These are phyloP conservation scores for Rutstroemia sp. DNA, from an alignment of 2,329 filamentous ascomycete species.

Conservation along the genomic window DNA sequence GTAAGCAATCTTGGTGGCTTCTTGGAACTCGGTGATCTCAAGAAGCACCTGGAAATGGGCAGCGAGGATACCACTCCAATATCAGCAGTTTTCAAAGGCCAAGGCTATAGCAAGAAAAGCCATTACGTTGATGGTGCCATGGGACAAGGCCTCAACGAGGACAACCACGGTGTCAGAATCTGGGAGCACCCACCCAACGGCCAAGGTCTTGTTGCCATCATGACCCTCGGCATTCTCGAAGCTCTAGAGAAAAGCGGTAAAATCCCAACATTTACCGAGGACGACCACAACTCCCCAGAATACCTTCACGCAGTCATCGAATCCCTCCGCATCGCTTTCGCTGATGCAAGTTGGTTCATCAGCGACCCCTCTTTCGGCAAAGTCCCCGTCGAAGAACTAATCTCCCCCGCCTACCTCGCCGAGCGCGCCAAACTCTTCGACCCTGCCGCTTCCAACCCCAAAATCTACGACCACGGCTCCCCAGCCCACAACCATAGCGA, in stretches of 20 bases:
- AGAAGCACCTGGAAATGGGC: constrained; percentile 64
- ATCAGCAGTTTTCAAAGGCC: constrained; percentile 68
- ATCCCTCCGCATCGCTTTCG: constrained; percentile 79
- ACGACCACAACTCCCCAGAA: constrained; percentile 73
- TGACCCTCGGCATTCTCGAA: constrained; percentile 88
- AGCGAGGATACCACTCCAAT: constrained; percentile 81
- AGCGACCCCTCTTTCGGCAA: constrained; percentile 68
- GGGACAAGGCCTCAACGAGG: constrained; percentile 31
- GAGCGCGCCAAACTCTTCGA: constrained; percentile 56
- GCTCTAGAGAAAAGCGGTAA: constrained; percentile 69
- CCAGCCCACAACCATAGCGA: constrained; percentile 82
- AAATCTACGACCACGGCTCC: constrained; percentile 61
- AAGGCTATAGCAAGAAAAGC: constrained; percentile 45
- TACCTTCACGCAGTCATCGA: constrained; percentile 87
- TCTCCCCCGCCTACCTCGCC: constrained; percentile 68
- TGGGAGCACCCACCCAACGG: constrained; percentile 98
- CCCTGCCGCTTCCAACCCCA: constrained; percentile 50
- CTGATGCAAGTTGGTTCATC: constrained; percentile 85
- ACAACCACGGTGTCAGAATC: constrained; percentile 60
- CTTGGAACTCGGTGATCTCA: constrained; percentile 71
- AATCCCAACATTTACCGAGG: constrained; percentile 61
- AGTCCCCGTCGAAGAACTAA: constrained; percentile 63
- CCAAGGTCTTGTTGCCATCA: constrained; percentile 89
- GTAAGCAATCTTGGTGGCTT: constrained; percentile 69
- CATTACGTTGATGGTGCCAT: constrained; percentile 35